Base-by-base conservation (phyloP, 495 filamentous ascomycete genomes). In the Cercophora sp. region DNA sequence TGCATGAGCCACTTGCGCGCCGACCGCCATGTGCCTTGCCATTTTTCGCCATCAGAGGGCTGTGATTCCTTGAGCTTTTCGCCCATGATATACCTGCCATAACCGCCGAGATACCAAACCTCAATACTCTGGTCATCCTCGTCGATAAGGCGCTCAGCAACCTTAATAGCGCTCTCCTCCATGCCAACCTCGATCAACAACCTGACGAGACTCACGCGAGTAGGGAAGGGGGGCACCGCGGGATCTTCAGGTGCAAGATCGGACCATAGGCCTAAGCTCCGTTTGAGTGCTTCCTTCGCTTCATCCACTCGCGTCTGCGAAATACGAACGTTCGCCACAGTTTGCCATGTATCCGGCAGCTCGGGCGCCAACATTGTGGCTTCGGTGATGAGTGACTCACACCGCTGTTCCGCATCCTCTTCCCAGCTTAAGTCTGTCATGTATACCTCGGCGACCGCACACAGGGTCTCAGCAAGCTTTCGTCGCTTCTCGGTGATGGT, bases 361-460 rank as follows among this genome's bases (percentile, higher is more conserved):
- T 86, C 74, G 8, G 90, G 87, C 20, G 81, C 84, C 15, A 90
- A 75, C 34, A 90, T 66, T 13, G 91, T 80, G 8, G 94, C 94
- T 66, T 96, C 90, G 5, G 88, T 89, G 43, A 96, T 84, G 36
- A 93, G 79, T 2, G 77, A 65, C 65, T 97, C 92, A 74, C 94
- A 97, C 46, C 83, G 76, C 37, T 75, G 68, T 67, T 97, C 94
- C 1, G 91, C 91, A 56, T 94, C 88, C 41, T 85, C 83, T 66
- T 94, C 89, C 88, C 89, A 95, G 20, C 87, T 75, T 55, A 99
- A 78, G 73, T 99, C 94, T 24, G 91, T 97, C 94, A 99, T 99
- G 66, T 96, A 97, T 26, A 96, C 86, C 68, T 99, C 94, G 0
- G 87, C 82, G 48, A 96, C 84, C 2, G 85, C 87, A 68, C 94